Conservation (phyloP, 352 stramenopile species). For the Phytopythium sindhum region DNA sequence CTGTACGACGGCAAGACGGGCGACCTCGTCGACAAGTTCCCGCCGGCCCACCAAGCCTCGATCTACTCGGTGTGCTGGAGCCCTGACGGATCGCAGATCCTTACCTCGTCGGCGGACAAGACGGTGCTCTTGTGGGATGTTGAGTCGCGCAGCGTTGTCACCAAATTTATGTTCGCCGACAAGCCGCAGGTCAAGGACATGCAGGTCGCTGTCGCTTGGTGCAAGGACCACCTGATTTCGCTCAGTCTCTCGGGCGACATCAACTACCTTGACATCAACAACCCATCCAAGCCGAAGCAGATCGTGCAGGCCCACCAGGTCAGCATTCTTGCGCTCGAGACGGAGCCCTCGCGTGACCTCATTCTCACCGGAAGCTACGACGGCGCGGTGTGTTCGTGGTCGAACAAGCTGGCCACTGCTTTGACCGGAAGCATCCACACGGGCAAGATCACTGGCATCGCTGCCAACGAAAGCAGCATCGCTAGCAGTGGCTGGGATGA, state of each 20-base stretch:
- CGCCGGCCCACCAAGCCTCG: slow-evolving; percentile 81
- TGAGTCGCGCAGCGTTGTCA: slow-evolving; percentile 59
- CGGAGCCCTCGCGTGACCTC: slow-evolving; percentile 58
- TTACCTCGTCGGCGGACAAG: slow-evolving; percentile 96
- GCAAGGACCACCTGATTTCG: slow-evolving; percentile 75
- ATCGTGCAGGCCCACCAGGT: slow-evolving; percentile 91
- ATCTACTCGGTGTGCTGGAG: slow-evolving; percentile 96
- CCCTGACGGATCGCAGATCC: slow-evolving; percentile 84
- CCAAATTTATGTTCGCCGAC: slow-evolving; percentile 76
- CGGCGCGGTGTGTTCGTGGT: slow-evolving; percentile 91
- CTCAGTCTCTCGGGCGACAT: slow-evolving; percentile 83
- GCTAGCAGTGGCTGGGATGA: slow-evolving; percentile 92
- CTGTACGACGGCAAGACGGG: slow-evolving; percentile 94
- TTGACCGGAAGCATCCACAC: slow-evolving; percentile 49
- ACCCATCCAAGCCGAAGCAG: slow-evolving; percentile 66
- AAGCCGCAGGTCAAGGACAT: slow-evolving; percentile 83
- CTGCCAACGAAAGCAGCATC: slow-evolving; percentile 55
- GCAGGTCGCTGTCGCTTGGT: slow-evolving; percentile 71
- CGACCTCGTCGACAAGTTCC: slow-evolving; percentile 80
- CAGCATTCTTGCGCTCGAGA: slow-evolving; percentile 86
- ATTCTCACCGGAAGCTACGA: slow-evolving; percentile 94
- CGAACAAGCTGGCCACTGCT: slow-evolving; percentile 46
- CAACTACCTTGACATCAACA: slow-evolving; percentile 71
- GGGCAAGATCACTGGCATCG: slow-evolving; percentile 81
- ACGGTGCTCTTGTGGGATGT: slow-evolving; percentile 93